Conservation (phyloP, 768 basidiomycete species). For the Psilocybe subaeruginosa region DNA sequence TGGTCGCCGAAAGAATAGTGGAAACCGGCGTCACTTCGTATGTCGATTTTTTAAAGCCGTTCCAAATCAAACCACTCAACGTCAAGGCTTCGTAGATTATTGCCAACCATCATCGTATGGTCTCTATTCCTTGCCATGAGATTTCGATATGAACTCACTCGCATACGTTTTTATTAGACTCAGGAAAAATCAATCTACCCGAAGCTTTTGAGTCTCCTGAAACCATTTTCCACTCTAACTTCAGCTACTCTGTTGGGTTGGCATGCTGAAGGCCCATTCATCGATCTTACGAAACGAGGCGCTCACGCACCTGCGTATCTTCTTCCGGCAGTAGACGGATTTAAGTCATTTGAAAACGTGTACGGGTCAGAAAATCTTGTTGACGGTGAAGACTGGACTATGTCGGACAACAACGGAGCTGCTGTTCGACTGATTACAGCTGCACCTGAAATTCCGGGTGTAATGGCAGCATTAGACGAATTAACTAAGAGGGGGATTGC, state of each 20-base stretch:
- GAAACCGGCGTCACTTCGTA: slow-evolving; percentile 91
- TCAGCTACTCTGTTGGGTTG: slow-evolving; percentile 73
- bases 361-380: slow-evolving; percentile 72
- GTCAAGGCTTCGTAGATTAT: slow-evolving; percentile 40
- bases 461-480: slow-evolving; percentile 67
- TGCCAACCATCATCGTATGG: slow-evolving; percentile 75
- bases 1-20: slow-evolving; percentile 74
- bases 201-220: slow-evolving; percentile 66
- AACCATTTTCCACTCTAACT: slow-evolving; percentile 61
- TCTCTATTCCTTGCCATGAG: background rate
- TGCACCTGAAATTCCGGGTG: slow-evolving; percentile 86
- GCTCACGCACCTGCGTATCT: slow-evolving; percentile 77
- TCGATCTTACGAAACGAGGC: slow-evolving; percentile 81
- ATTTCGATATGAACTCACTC: background rate
- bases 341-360: slow-evolving; percentile 69
- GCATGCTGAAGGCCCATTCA: slow-evolving; percentile 92
- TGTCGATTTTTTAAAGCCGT: slow-evolving; percentile 27
- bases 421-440: slow-evolving; percentile 83
- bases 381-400: slow-evolving; percentile 69
- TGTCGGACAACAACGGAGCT: slow-evolving; percentile 43
- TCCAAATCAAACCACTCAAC: slow-evolving; percentile 1
- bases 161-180: slow-evolving; percentile 48
- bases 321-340: slow-evolving; percentile 61
- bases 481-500: slow-evolving; percentile 67
- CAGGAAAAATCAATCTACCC: slow-evolving; percentile 79